Base-by-base conservation (phyloP, 2,329 filamentous ascomycete species). In the Aspergillus aculeatus region DNA sequence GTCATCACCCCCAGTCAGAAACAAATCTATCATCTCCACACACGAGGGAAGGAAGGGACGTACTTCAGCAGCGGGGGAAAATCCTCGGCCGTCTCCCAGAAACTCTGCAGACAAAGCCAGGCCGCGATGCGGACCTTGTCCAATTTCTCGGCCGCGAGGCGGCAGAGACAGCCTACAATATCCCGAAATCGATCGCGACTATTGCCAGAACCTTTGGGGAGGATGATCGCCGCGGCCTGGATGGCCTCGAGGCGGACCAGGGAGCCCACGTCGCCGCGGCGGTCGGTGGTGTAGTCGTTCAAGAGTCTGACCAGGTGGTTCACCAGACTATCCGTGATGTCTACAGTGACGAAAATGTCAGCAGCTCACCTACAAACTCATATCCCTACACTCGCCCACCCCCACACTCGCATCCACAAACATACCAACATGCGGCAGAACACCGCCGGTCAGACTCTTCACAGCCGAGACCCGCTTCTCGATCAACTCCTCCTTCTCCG, bases 201-300 rank as follows among this genome's bases (percentile, higher is more conserved):
- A 16, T 12, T 2, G 32, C 11, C 5, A 10, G 32, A 5, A 16
- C 6, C 4, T 2, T 16, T 73, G 65, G 54, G 23, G 66, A 77
- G 63, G 41, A 77, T 66, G 12, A 67, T 65, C 12, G 68, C 86
- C 1, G 92, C 80, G 2, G 86, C 86, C 61, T 85, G 83, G 12
- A 97, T 83, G 24, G 91, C 93, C 73, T 93, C 89, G 5, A 94
- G 80, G 3, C 95, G 85, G 4, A 96, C 89, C 55, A 93, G 85
- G 0, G 93, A 96, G 5, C 95, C 95, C 52, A 98, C 84, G 70
- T 99, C 95, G 16, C 95, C 95, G 58, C 92, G 83, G 14, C 93
- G 88, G 65, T 91, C 94, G 3, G 91, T 93, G 0, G 91, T 96
- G 70, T 98, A 98, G 72, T 99, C 93, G 65, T 94, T 89, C 29